Evolutionary conservation across 2,329 filamentous ascomycete species (phyloP).

Genomic region (Cytospora piceicola): DNA sequence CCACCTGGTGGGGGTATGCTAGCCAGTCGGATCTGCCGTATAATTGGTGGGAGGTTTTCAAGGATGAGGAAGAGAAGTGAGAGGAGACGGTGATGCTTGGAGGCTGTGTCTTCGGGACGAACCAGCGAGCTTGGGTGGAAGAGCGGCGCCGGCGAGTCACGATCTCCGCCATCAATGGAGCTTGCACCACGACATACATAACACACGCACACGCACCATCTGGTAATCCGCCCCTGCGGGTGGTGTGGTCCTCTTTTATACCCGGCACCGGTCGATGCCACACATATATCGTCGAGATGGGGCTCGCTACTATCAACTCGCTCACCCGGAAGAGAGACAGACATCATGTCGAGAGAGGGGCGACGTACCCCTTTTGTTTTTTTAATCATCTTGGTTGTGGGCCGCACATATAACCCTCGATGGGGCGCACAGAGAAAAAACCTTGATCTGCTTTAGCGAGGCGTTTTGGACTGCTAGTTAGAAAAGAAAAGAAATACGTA

Average conservation of each 20-base stretch:
- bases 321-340: background rate
- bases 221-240: too few species aligned
- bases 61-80: constrained; percentile 24
- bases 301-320: background rate
- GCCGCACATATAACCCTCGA: background rate
- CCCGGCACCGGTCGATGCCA: background rate
- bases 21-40: constrained; percentile 49
- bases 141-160: background rate
- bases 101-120: background rate
- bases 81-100: constrained; percentile 1
- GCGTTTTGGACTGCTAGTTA: background rate
- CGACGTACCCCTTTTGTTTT: background rate
- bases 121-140: background rate
- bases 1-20: constrained; percentile 50
- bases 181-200: background rate
- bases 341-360: background rate
- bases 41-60: constrained; percentile 30
- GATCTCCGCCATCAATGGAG: background rate
- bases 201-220: background rate
- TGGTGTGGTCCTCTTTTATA: background rate
- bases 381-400: background rate
- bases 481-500: background rate
- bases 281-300: background rate
- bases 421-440: background rate
- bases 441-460: background rate